A percentile compares a stretch with the other conserved stretches of the same genome.
phyloP scores from a whole-genome alignment of 129 eudicot species.

The Tagetes erecta region DNA sequence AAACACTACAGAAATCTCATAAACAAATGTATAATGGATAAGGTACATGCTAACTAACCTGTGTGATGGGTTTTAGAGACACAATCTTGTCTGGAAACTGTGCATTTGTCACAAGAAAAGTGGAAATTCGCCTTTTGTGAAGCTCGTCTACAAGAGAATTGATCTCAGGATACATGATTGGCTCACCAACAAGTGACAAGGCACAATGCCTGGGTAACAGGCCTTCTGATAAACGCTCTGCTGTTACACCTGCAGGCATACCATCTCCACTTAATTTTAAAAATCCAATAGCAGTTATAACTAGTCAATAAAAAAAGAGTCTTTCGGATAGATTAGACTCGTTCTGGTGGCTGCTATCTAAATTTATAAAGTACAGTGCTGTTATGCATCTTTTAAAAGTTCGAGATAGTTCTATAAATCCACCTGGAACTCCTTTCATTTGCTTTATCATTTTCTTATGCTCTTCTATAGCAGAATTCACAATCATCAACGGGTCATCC shows the following conservation, averaged over 20 bases:
- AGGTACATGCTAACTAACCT: constrained; percentile 53
- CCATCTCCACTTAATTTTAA: constrained; percentile 9
- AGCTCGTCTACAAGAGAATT: constrained; percentile 86
- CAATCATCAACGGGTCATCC: constrained; percentile 93
- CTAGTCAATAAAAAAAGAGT: background rate
- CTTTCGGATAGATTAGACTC: background rate
- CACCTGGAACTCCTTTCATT: constrained; percentile 99
- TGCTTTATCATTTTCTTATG: constrained; percentile 95
- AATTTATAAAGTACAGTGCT: background rate
- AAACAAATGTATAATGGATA: constrained; percentile 14
- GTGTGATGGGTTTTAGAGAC: constrained; percentile 80
- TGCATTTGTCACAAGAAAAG: constrained; percentile 98
- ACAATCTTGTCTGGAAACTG: constrained; percentile 93
- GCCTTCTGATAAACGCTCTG: constrained; percentile 82
- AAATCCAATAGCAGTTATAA: background rate
- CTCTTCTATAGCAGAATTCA: constrained; percentile 75
- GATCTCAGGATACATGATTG: constrained; percentile 97
- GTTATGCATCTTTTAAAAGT: constrained; percentile 1
- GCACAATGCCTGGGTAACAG: constrained; percentile 96
- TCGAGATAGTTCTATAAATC: background rate
- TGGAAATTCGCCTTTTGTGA: constrained; percentile 81
- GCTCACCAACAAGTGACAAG: constrained; percentile 97
- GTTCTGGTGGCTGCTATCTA: background rate
- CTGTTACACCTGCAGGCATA: constrained; percentile 70
- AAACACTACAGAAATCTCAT: background rate